A percentile compares a stretch with the other conserved stretches of the same genome.
phyloP scores from a whole-genome alignment of 2,329 filamentous ascomycete species.

The Fusarium palustre region DNA sequence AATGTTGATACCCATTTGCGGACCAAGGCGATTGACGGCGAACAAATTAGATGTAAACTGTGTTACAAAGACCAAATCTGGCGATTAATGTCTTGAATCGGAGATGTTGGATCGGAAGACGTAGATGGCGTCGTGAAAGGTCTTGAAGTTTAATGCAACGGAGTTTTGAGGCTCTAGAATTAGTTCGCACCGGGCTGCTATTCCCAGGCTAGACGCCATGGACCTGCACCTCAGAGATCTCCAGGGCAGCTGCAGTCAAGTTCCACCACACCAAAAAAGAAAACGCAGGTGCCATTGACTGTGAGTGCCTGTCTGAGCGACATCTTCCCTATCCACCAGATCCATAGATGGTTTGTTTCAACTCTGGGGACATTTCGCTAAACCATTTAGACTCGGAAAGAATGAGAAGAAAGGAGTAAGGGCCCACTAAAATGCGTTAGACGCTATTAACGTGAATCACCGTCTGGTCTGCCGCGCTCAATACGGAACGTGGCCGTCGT shows the following conservation, averaged over 20 bases:
- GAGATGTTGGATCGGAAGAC: background rate
- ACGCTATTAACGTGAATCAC: constrained; percentile 10
- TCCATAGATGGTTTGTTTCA: constrained; percentile 31
- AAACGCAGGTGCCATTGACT: constrained; percentile 2
- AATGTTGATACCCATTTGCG: constrained; percentile 4
- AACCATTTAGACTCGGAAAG: constrained; percentile 12
- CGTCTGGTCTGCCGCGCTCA: constrained; percentile 16
- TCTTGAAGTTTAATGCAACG: background rate
- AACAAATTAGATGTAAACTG: background rate
- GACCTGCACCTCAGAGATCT: constrained; percentile 22
- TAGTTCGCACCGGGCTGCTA: constrained; percentile 11
- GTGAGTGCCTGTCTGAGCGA: background rate
- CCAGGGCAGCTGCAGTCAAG: constrained; percentile 3
- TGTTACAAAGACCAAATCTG: background rate
- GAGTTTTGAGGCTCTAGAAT: constrained; percentile 18
- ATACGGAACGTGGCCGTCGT: constrained; percentile 21
- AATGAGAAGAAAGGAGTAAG: constrained; percentile 10
- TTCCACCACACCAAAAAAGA: background rate
- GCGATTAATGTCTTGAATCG: background rate
- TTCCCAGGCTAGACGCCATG: background rate
- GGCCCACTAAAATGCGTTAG: constrained; percentile 14
- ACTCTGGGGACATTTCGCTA: background rate
- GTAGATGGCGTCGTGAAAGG: constrained; percentile 13
- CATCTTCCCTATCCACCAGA: constrained; percentile 19
- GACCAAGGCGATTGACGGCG: background rate